phyloP scores from a whole-genome alignment of 306 rosid genomes.

The Quillaja saponaria region DNA sequence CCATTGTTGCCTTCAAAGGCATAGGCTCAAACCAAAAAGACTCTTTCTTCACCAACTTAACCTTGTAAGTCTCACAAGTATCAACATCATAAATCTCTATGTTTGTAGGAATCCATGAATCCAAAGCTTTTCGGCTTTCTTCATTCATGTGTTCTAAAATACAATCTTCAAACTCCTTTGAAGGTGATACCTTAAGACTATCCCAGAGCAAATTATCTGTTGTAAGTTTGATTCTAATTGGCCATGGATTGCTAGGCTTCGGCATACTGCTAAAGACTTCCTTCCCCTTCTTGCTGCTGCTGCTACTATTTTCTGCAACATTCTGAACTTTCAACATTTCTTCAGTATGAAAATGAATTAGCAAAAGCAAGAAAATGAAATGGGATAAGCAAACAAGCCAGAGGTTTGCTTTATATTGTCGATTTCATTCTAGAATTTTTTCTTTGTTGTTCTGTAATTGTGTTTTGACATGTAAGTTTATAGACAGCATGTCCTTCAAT shows the following conservation, averaged over 20 bases:
- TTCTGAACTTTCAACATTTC: conserved; percentile 16
- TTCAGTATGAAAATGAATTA: not conserved
- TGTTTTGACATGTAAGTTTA: not conserved
- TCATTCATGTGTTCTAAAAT: conserved; percentile 43
- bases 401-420: conserved; percentile 17
- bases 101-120: conserved; percentile 46
- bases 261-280: not conserved
- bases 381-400: not conserved
- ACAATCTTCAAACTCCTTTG: conserved; percentile 48
- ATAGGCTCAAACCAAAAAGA: conserved; percentile 52
- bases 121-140: conserved; percentile 33
- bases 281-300: conserved; percentile 16
- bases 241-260: conserved; percentile 35
- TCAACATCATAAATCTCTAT: conserved; percentile 50
- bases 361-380: not conserved
- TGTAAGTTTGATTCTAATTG: conserved; percentile 47
- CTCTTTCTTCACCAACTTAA: conserved; percentile 51
- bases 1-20: conserved; percentile 25
- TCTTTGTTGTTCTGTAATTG: too few species aligned
- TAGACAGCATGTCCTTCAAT: conserved; percentile 35
- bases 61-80: conserved; percentile 44
- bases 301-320: conserved; percentile 4
- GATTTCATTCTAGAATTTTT: conserved; percentile 1
- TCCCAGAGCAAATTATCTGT: conserved; percentile 39
- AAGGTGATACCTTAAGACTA: conserved; percentile 46